These are phyloP conservation scores for Chenopodium suecicum DNA, from an alignment of 148 eudicot species.

Conservation along the genomic window DNA sequence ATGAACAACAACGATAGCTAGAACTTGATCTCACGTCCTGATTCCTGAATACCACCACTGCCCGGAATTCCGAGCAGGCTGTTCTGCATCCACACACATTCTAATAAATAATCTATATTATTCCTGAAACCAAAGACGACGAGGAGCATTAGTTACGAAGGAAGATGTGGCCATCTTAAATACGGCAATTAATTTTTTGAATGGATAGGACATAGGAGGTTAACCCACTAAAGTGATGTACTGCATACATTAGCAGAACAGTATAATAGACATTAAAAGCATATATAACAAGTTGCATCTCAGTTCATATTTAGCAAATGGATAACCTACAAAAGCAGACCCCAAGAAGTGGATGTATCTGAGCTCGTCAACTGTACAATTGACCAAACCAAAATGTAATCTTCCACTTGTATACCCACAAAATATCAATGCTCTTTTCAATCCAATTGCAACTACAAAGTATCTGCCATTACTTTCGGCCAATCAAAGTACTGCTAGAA, in stretches of 20 bases:
- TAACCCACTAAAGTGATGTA: not conserved
- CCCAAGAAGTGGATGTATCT: not conserved
- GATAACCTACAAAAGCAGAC: not conserved
- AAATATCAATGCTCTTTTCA: not conserved
- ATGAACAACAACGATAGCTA: no score
- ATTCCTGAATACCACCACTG: no score
- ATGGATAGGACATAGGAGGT: not conserved
- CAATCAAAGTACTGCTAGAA: not conserved
- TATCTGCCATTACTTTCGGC: conserved; percentile 4
- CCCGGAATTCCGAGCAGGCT: no score
- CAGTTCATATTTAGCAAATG: not conserved
- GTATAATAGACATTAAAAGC: not conserved
- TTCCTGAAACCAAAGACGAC: no score
- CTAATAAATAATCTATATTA: no score
- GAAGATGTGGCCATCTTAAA: no score
- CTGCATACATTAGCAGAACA: not conserved
- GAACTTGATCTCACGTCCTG: no score
- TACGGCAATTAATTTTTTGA: no score
- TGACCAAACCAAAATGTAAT: conserved; percentile 1
- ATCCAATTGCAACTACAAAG: not conserved
- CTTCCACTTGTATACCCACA: conserved; percentile 9
- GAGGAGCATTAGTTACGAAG: no score
- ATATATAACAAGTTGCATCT: not conserved
- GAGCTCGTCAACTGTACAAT: conserved; percentile 1
- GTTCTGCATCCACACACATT: no score